phyloP scores from a whole-genome alignment of 148 eudicot species.

The Spergularia marina region DNA sequence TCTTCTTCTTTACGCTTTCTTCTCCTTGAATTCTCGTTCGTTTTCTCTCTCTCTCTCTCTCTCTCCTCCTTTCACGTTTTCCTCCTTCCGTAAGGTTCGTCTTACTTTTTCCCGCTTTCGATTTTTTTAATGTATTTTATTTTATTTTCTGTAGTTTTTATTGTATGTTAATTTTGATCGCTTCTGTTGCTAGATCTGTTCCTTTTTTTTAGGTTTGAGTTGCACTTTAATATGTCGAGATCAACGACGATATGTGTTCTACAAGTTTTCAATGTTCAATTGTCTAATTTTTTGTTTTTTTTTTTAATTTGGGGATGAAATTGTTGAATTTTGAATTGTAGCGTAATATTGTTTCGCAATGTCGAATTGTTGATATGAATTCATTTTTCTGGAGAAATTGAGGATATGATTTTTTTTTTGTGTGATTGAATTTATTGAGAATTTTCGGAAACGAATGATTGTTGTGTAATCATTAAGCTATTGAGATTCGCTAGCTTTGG shows the following conservation, averaged over 20 bases:
- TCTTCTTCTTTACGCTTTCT: neutral
- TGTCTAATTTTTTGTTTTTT: neutral
- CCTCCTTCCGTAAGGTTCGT: slow-evolving; percentile 16
- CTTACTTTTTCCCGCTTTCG: neutral
- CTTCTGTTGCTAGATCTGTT: slow-evolving; percentile 20
- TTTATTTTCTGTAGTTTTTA: neutral
- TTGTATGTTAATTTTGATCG: neutral
- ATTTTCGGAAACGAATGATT: neutral
- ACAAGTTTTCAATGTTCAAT: neutral
- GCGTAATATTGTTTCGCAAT: neutral
- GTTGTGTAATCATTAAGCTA: neutral
- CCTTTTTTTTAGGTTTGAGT: neutral
- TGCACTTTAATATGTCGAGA: neutral
- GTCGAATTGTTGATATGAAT: neutral
- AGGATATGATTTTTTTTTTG: neutral
- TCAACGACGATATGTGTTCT: neutral
- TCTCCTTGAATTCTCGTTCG: neutral
- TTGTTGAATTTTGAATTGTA: neutral
- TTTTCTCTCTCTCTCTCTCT: slow-evolving; percentile 14
- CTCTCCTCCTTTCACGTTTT: slow-evolving; percentile 18
- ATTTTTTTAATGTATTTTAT: neutral
- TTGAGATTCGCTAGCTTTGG: too few relatives aligned
- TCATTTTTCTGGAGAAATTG: too few relatives aligned
- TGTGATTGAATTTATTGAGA: neutral
- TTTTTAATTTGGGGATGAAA: neutral